These are phyloP conservation scores for Ambrosia trifida DNA, from an alignment of 129 eudicot species.

Conservation along the genomic window DNA sequence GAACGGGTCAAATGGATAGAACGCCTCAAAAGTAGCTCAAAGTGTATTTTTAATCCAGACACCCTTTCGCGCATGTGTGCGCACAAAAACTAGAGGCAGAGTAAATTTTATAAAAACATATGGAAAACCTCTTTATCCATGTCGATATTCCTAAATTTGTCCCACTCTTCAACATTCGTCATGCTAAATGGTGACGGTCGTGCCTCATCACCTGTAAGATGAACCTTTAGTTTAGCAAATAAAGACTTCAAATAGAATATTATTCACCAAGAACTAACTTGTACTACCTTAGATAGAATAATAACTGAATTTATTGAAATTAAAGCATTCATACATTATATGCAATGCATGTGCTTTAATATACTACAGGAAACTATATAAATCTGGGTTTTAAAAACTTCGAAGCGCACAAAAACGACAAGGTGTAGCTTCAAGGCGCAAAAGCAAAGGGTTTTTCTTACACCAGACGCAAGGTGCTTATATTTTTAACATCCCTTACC, in stretches of 20 bases:
- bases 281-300: not conserved
- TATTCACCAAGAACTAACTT: conserved; percentile 9
- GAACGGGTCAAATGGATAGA: not conserved
- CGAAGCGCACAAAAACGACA: no score
- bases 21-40: not conserved
- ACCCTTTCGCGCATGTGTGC: no score
- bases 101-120: conserved; percentile 19
- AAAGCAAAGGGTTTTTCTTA: no score
- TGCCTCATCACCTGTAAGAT: conserved; percentile 79
- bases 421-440: no score
- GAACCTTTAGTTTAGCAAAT: no score
- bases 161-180: conserved; percentile 85
- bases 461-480: no score
- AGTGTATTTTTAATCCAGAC: no score
- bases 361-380: not conserved
- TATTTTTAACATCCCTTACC: no score
- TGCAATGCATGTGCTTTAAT: not conserved
- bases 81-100: not conserved
- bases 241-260: no score
- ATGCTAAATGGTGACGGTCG: conserved; percentile 74
- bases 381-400: no score
- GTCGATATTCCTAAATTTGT: conserved; percentile 88
- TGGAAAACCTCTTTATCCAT: conserved; percentile 90
- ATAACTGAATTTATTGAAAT: not conserved
- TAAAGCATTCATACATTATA: conserved; percentile 4